Evolutionary conservation across 2,329 filamentous ascomycete species (phyloP).

Genomic region (Shiraia bambusicola): DNA sequence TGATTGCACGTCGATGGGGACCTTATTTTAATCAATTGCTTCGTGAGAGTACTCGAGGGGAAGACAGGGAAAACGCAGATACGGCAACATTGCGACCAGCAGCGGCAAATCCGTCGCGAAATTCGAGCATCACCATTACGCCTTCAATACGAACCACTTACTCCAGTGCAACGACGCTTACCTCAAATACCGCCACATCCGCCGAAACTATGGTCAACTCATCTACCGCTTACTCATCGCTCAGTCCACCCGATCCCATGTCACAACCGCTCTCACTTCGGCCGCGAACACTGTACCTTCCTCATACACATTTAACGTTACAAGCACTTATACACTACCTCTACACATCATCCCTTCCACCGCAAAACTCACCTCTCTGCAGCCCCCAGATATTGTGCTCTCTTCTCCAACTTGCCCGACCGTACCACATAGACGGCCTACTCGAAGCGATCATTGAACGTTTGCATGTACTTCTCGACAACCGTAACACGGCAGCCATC

Average conservation of each 20-base stretch:
- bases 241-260: constrained; percentile 57
- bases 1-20: constrained; percentile 87
- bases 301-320: constrained; percentile 86
- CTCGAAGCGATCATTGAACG: constrained; percentile 91
- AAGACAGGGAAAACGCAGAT: constrained; percentile 63
- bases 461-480: constrained; percentile 85
- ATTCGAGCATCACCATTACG: constrained; percentile 85
- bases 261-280: constrained; percentile 62
- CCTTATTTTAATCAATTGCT: constrained; percentile 93
- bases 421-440: constrained; percentile 89
- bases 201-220: constrained; percentile 44
- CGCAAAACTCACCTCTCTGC: constrained; percentile 73
- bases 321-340: constrained; percentile 89
- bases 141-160: constrained; percentile 59
- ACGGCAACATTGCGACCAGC: constrained; percentile 70
- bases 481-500: constrained; percentile 89
- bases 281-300: constrained; percentile 85
- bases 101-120: constrained; percentile 62
- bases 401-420: constrained; percentile 85
- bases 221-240: constrained; percentile 44
- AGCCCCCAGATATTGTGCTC: constrained; percentile 96
- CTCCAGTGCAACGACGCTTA: constrained; percentile 47
- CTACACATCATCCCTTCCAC: constrained; percentile 86
- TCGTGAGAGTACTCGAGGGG: constrained; percentile 69
- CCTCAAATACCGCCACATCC: constrained; percentile 37